phyloP scores from a whole-genome alignment of 2,329 filamentous ascomycete species.

The Pseudogymnoascus verrucosus region DNA sequence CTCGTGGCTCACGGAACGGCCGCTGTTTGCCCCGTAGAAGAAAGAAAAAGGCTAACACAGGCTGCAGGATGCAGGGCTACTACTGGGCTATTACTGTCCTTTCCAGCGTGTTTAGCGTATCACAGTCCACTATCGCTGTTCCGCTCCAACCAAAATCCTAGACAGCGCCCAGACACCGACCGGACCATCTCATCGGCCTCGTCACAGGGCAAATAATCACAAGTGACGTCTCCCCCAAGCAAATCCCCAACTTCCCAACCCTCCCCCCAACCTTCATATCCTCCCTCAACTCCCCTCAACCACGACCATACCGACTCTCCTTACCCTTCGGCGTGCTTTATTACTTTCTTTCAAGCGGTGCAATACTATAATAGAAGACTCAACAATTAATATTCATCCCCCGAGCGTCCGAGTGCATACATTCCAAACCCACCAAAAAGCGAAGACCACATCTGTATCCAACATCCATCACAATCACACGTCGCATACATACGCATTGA shows the following conservation, averaged over 20 bases:
- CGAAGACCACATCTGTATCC: neutral
- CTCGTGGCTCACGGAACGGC: neutral
- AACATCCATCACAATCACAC: neutral
- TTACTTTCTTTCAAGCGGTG: slow-evolving; percentile 8
- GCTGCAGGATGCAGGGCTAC: neutral
- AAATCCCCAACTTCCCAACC: neutral
- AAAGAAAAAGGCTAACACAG: neutral
- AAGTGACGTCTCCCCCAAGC: neutral
- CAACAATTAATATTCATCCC: neutral
- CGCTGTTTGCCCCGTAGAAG: neutral
- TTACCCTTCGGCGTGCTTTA: neutral
- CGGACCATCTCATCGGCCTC: neutral
- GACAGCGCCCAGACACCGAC: neutral
- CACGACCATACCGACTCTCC: slow-evolving; percentile 1
- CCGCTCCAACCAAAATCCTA: neutral
- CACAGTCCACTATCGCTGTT: neutral
- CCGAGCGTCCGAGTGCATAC: neutral
- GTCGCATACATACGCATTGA: slow-evolving; percentile 2
- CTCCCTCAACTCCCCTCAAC: neutral
- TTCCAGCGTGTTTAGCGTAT: too few relatives aligned
- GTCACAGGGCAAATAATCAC: slow-evolving; percentile 1
- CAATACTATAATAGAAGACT: neutral
- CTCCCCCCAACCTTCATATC: neutral
- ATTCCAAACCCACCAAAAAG: neutral
- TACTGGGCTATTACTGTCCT: too few relatives aligned